Conservation (phyloP, 2,329 filamentous ascomycete genomes). For the Xylaria sp. region DNA sequence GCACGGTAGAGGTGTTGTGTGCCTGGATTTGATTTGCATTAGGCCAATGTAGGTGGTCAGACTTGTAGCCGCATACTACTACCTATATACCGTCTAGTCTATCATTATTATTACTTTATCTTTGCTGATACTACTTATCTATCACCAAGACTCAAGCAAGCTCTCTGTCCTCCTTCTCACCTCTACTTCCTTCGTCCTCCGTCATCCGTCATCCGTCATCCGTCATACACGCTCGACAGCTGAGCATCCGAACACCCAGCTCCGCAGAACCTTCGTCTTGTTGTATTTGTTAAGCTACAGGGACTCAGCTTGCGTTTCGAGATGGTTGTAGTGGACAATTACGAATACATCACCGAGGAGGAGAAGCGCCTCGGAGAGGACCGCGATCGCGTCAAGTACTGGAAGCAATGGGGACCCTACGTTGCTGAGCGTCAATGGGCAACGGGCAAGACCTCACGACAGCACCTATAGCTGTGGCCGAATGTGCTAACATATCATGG, state of each 20-base stretch:
- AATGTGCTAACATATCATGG: constrained; percentile 34
- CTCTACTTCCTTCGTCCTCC: too few relatives aligned
- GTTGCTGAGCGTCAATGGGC: constrained; percentile 96
- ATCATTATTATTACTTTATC: neutral
- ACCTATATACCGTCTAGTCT: neutral
- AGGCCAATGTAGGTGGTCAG: constrained; percentile 8
- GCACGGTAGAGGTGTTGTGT: constrained; percentile 38
- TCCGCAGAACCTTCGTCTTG: constrained; percentile 1
- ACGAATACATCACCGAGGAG: constrained; percentile 89
- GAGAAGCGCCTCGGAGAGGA: constrained; percentile 91
- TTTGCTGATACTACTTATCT: constrained; percentile 2
- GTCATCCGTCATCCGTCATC: too few relatives aligned
- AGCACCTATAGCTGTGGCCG: constrained; percentile 22
- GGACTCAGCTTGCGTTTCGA: constrained; percentile 36
- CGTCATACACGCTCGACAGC: neutral
- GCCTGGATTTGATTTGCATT: constrained; percentile 44
- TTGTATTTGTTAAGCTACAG: neutral
- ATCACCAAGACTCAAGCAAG: constrained; percentile 14
- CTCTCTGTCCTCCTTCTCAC: constrained; percentile 4
- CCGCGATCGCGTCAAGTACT: constrained; percentile 85
- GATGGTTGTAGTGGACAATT: constrained; percentile 91
- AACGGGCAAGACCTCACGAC: constrained; percentile 70
- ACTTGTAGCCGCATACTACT: constrained; percentile 17
- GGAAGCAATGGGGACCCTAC: constrained; percentile 98
- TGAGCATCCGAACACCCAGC: neutral